A percentile compares a stretch with the other conserved stretches of the same genome.
Evolutionary conservation across 805 yeast species (phyloP).

Genomic region (Candida morakotiae): DNA sequence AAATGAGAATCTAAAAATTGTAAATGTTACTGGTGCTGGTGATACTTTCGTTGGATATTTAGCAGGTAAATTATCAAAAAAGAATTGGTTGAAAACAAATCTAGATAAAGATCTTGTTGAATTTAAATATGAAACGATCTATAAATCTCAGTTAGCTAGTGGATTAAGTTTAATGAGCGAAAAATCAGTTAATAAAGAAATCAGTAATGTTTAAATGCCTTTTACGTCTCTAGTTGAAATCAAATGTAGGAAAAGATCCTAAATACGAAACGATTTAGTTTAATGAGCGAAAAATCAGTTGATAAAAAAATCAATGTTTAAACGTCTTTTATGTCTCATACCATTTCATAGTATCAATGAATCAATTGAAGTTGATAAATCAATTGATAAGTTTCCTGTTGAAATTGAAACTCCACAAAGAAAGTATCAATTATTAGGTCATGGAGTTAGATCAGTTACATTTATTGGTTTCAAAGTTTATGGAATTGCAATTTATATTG

Average conservation of each 20-base stretch:
- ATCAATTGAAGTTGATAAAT: slow-evolving; percentile 37
- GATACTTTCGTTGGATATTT: slow-evolving; percentile 73
- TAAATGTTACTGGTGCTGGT: slow-evolving; percentile 86
- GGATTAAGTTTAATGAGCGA: slow-evolving; percentile 22
- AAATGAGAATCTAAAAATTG: slow-evolving; percentile 30
- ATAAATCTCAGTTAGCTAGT: slow-evolving; percentile 39
- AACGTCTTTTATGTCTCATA: background rate
- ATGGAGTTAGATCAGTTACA: slow-evolving; percentile 81
- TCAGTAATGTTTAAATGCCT: slow-evolving; percentile 10
- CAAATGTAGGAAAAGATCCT: slow-evolving; percentile 25
- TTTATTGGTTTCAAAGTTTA: slow-evolving; percentile 80
- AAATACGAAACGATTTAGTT: slow-evolving; percentile 29
- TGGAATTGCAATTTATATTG: slow-evolving; percentile 78
- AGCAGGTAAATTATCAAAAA: slow-evolving; percentile 26
- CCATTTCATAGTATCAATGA: slow-evolving; percentile 2
- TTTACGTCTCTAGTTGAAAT: slow-evolving; percentile 28
- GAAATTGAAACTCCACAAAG: slow-evolving; percentile 7
- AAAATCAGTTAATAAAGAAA: slow-evolving; percentile 23
- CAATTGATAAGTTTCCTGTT: slow-evolving; percentile 48
- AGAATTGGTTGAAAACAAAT: slow-evolving; percentile 22
- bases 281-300: slow-evolving; percentile 20
- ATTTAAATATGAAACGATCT: slow-evolving; percentile 30
- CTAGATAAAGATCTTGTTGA: slow-evolving; percentile 31
- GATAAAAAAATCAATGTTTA: slow-evolving; percentile 17
- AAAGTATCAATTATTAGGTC: slow-evolving; percentile 25